phyloP scores from a whole-genome alignment of 495 filamentous ascomycete species.

The Lentithecium fluviatile region DNA sequence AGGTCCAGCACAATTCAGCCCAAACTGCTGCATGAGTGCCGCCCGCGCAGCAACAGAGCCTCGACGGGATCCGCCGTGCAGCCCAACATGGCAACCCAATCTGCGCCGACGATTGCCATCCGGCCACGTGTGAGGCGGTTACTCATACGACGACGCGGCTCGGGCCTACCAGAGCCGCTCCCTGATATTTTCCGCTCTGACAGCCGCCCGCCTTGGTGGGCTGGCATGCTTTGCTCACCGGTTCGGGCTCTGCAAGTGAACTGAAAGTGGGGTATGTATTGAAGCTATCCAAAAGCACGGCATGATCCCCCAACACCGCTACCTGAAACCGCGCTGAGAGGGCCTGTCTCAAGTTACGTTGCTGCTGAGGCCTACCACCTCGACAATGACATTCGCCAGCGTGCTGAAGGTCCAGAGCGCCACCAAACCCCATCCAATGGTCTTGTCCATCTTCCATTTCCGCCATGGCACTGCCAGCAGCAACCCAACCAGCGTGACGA shows the following conservation, averaged over 20 bases:
- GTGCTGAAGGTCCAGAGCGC: constrained; percentile 86
- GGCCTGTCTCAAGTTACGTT: constrained; percentile 4
- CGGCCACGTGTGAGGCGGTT: constrained; percentile 27
- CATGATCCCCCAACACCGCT: not conserved
- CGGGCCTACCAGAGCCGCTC: constrained; percentile 18
- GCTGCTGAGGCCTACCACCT: constrained; percentile 50
- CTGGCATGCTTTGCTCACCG: constrained; percentile 12
- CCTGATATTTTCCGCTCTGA: not conserved
- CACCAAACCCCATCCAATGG: constrained; percentile 79
- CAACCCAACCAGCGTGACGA: constrained; percentile 75
- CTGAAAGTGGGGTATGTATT: constrained; percentile 11
- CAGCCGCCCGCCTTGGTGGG: constrained; percentile 2
- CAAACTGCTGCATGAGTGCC: constrained; percentile 12
- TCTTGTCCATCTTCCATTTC: constrained; percentile 81
- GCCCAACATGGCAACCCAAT: constrained; percentile 30
- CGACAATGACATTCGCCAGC: constrained; percentile 75
- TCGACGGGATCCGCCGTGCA: constrained; percentile 13
- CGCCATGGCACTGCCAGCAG: constrained; percentile 81
- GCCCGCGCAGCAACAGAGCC: constrained; percentile 20
- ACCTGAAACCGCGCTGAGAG: constrained; percentile 17
- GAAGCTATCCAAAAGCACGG: constrained; percentile 7
- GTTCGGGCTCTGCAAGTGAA: constrained; percentile 3
- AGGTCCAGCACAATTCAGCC: constrained; percentile 14
- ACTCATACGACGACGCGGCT: constrained; percentile 14
- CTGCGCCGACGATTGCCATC: constrained; percentile 13